Evolutionary conservation across 208 protist species (phyloP), one percentile per base, ranked within the genome.

Genomic region (Endotrypanum monterogeii): DNA sequence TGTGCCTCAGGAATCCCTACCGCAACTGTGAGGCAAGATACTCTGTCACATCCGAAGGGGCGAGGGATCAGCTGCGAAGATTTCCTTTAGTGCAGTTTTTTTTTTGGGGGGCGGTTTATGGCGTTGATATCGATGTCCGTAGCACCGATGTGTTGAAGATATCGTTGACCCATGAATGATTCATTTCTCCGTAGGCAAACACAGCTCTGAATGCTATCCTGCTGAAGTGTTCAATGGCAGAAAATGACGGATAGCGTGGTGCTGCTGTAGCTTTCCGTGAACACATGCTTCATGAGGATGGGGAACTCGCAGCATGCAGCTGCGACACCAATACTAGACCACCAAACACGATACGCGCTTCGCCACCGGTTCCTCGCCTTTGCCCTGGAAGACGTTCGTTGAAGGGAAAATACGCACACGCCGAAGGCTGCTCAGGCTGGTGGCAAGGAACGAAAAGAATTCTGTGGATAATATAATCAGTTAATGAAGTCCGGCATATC

Each of bases 401-500:
- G 8, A 8, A n/a, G 46, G 58, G 46, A 30, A 48, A 11, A 44
- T 1, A 65, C 41, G 32, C n/a, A 73, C 39, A 20, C 14, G 28
- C 58, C n/a, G 14, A 62, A 23, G 46, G 20, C 20, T 32, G 63
- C 1, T n/a, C 23, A 67, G 20, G 14, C 1, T 37, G 50, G 41
- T 18, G 25, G 25, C 12, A 28, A 35, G 30, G 25, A 58, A 35
- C 12, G 37, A 44, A 28, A 25, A 41, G n/a, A 65, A 23, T 7
- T 1, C 18, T 30, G 25, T 65, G 32, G 28, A 28, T 32, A 48
- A 23, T 1, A 46, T 0, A 9, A 23, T 65, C 81, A 92, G 51
- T 89, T 85, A 28, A 91, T 70, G 66, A 94, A 70, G 55, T 94
- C 82, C 11, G 89, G 90, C 90, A 95, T 95, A 14, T 95, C 90